Evolutionary conservation across 352 stramenopile genomes (phyloP).

Genomic region (Globisporangium iwayamae): DNA sequence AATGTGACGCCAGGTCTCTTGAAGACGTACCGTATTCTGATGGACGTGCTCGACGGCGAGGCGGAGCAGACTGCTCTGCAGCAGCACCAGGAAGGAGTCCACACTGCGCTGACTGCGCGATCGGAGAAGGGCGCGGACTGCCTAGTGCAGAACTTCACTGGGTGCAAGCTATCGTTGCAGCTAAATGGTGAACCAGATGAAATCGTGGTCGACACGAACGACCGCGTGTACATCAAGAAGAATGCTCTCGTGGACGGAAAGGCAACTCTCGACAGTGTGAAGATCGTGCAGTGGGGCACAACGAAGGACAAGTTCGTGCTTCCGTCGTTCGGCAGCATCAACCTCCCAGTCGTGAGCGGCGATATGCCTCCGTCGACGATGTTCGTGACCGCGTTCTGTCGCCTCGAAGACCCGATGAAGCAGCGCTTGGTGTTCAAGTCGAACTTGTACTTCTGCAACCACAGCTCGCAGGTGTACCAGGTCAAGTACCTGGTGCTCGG

Average conservation of each 20-base stretch:
- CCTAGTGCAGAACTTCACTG: constrained; percentile 70
- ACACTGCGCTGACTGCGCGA: constrained; percentile 31
- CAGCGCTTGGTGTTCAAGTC: constrained; percentile 74
- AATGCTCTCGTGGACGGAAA: constrained; percentile 29
- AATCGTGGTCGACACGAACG: constrained; percentile 39
- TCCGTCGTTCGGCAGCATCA: constrained; percentile 59
- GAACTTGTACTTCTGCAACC: constrained; percentile 80
- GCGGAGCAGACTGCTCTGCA: constrained; percentile 53
- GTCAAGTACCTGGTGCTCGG: constrained; percentile 71
- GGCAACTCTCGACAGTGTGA: constrained; percentile 38
- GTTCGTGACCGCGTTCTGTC: constrained; percentile 65
- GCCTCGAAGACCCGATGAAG: constrained; percentile 60
- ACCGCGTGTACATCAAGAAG: constrained; percentile 37
- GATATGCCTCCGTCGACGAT: constrained; percentile 36
- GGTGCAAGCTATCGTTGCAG: constrained; percentile 48
- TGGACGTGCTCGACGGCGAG: constrained; percentile 71
- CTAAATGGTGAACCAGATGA: constrained; percentile 38
- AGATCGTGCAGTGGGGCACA: constrained; percentile 59
- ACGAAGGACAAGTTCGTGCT: constrained; percentile 36
- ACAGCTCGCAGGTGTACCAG: constrained; percentile 68
- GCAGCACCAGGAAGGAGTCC: constrained; percentile 64
- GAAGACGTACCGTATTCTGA: constrained; percentile 73
- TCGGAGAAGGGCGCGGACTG: constrained; percentile 44
- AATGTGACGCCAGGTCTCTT: constrained; percentile 71
- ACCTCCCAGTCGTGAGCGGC: constrained; percentile 45